phyloP scores from a whole-genome alignment of 805 yeast species.

The Wickerhamomyces alni region DNA sequence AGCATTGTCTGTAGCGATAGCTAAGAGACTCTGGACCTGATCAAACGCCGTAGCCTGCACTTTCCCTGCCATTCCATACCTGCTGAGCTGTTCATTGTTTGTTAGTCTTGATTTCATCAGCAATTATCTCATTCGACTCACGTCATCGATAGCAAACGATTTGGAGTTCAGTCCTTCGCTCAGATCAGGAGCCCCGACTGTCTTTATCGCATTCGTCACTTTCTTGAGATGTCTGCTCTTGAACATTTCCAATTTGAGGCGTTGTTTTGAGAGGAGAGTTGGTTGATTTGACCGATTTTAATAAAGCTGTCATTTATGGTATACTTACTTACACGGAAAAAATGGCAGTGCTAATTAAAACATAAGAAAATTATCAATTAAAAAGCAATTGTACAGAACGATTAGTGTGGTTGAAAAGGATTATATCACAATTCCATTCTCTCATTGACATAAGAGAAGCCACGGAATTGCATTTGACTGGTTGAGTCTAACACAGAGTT shows the following conservation, averaged over 20 bases:
- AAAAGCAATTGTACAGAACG: too few relatives aligned
- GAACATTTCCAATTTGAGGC: constrained; percentile 26
- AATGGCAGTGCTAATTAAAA: too few relatives aligned
- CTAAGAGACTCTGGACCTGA: constrained; percentile 82
- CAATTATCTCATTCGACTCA: constrained; percentile 12
- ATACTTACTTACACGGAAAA: too few relatives aligned
- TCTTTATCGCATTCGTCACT: constrained; percentile 28
- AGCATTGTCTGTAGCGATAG: constrained; percentile 67
- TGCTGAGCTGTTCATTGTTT: constrained; percentile 12
- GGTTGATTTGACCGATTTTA: too few relatives aligned
- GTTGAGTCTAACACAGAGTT: constrained; percentile 78
- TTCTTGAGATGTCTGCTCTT: constrained; percentile 26
- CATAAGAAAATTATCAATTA: too few relatives aligned
- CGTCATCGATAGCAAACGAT: constrained; percentile 26
- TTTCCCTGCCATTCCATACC: constrained; percentile 60
- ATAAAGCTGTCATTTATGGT: too few relatives aligned
- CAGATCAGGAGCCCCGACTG: constrained; percentile 22
- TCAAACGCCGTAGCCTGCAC: constrained; percentile 71
- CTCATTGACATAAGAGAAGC: constrained; percentile 84
- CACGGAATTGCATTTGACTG: constrained; percentile 95
- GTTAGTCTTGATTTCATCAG: background rate
- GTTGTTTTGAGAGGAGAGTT: background rate
- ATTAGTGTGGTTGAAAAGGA: too few relatives aligned
- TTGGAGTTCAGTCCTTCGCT: constrained; percentile 26
- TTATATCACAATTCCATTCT: constrained; percentile 28